Percentiles rank a stretch among this genome's conserved stretches.
phyloP scores from a whole-genome alignment of 2,329 filamentous ascomycete species.

The Claviceps humidiphila region DNA sequence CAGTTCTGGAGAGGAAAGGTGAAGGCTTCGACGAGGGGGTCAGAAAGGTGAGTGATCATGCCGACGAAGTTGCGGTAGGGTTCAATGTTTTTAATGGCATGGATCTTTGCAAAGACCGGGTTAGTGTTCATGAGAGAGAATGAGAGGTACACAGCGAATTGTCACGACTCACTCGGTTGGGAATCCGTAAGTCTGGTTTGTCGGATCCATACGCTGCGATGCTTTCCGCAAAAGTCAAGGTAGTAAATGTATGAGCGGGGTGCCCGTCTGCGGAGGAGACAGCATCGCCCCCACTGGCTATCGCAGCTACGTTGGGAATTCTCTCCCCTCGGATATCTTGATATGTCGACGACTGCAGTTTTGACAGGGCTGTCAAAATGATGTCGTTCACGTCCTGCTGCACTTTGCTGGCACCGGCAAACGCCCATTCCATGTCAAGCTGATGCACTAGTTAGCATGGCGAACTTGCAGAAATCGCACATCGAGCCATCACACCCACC shows the following conservation, averaged over 20 bases:
- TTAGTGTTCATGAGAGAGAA: conserved; percentile 7
- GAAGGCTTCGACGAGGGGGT: conserved; percentile 64
- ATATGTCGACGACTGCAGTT: conserved; percentile 40
- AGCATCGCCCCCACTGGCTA: conserved; percentile 6
- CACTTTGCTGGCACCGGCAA: conserved; percentile 42
- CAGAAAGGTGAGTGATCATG: conserved; percentile 58
- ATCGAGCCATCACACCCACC: conserved; percentile 26
- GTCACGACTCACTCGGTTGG: conserved; percentile 39
- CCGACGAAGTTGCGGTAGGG: conserved; percentile 48
- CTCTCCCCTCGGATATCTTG: conserved; percentile 36
- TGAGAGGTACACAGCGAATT: neutral
- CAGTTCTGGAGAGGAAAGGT: conserved; percentile 47
- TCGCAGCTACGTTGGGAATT: conserved; percentile 19
- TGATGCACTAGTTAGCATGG: conserved; percentile 20
- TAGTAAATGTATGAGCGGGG: conserved; percentile 20
- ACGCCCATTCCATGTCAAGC: conserved; percentile 90
- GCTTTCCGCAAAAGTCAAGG: conserved; percentile 27
- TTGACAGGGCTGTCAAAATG: conserved; percentile 16
- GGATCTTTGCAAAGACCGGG: conserved; percentile 36
- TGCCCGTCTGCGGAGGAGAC: conserved; percentile 8
- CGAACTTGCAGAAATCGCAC: neutral
- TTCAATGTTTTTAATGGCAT: conserved; percentile 45
- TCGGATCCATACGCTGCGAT: conserved; percentile 78
- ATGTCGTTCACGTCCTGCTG: conserved; percentile 23
- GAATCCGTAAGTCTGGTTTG: conserved; percentile 79